Evolutionary conservation across 2,329 filamentous ascomycete genomes (phyloP), one percentile per base, ranked within the genome.

Genomic region (Aspergillus brunneoviolaceus): DNA sequence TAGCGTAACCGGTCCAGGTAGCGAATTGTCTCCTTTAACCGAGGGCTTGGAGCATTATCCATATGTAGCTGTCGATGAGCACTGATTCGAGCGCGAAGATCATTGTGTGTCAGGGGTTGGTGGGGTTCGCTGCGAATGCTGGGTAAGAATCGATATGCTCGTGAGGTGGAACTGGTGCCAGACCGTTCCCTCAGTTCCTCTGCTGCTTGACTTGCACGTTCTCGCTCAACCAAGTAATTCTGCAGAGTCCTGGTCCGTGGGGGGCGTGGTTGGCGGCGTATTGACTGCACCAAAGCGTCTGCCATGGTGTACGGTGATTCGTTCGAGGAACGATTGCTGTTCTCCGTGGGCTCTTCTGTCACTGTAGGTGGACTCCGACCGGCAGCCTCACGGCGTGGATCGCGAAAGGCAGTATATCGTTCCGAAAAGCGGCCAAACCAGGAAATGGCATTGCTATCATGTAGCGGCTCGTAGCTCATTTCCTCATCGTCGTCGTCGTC

Each of bases 1-100:
- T 79, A 78, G 16, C 85, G 83, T 62, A 89, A 76, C 55, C 81
- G 79, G 57, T 85, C 82, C 16, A 89, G 79, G 70, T 89, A 89
- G 66, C 80, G 82, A 67, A 89, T 83, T 1, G 84, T 82, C 64
- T 84, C 82, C 67, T 86, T 84, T 55, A 89, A 70, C 54, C 77
- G 70, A 21, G 70, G 67, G 35, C 71, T 72, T 6, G 70, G 70
- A 2, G 72, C 69, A n/a, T 72, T 72, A 35, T 74, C 72, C 31
- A 71, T 59, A 60, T 75, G 72, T 52, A 73, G 58, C 54, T 75
- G 74, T 58, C 76, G 72, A 62, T 76, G 70, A 21, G 76, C 74
- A 47, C 70, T 70, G 49, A 73, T 65, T 21, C 74, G 71, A 49
- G 73, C 69, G 31, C 73, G 73, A 47, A 77, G 55, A 55, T 77